phyloP scores from a whole-genome alignment of 1,284 basidiomycete species.

The Boletellus dicymbophilus region DNA sequence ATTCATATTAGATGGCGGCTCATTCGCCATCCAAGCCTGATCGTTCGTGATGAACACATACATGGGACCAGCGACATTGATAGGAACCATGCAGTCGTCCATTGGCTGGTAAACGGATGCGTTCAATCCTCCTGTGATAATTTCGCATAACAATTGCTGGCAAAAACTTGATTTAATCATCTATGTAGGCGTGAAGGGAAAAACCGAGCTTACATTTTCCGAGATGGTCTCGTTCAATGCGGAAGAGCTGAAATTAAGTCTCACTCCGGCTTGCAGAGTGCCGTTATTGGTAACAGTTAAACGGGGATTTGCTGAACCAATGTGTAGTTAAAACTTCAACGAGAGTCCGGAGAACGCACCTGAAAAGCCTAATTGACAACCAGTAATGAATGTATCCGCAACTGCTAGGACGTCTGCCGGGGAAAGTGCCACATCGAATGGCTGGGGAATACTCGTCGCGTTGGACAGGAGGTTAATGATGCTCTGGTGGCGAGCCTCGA shows the following conservation, averaged over 20 bases:
- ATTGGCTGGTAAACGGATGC: slow-evolving; percentile 61
- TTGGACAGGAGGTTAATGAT: slow-evolving; percentile 70
- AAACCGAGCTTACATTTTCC: slow-evolving; percentile 43
- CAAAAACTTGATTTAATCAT: background rate
- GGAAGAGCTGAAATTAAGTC: slow-evolving; percentile 59
- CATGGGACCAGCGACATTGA: no score
- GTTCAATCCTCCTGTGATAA: slow-evolving; percentile 67
- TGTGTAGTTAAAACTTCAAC: no score
- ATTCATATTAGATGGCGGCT: background rate
- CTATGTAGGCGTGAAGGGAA: background rate
- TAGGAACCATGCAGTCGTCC: slow-evolving; percentile 60
- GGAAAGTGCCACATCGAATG: slow-evolving; percentile 72
- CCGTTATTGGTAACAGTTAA: slow-evolving; percentile 68
- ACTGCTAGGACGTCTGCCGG: slow-evolving; percentile 75
- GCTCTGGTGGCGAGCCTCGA: slow-evolving; percentile 82
- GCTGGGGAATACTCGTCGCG: slow-evolving; percentile 60
- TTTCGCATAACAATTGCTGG: slow-evolving; percentile 71
- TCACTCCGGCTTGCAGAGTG: slow-evolving; percentile 53
- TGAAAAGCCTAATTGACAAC: no score
- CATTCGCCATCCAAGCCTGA: slow-evolving; percentile 40
- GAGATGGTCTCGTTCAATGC: slow-evolving; percentile 55
- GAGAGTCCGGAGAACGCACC: background rate
- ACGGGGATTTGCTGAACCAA: slow-evolving; percentile 56
- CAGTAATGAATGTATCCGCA: slow-evolving; percentile 72
- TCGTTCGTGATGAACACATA: slow-evolving; percentile 71